Evolutionary conservation across 768 basidiomycete species (phyloP), one percentile per base, ranked within the genome.

Genomic region (Clathrus columnatus): DNA sequence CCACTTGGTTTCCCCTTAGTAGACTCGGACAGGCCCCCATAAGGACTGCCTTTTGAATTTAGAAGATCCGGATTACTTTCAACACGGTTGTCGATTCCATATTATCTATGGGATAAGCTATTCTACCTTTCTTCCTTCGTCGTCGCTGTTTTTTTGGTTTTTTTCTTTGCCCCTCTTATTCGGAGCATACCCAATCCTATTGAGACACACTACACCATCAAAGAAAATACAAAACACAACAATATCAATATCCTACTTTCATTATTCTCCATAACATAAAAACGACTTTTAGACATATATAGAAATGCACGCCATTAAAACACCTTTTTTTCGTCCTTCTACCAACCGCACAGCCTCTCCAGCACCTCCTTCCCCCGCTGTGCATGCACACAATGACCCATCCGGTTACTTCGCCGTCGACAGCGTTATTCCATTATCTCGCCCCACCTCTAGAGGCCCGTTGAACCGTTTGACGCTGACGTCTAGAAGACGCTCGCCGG

Each of bases 11-110:
- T 73, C 69, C 72, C 57, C 57, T 68, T 82, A 62, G 71, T 83
- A 67, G 82, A 82, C 79, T 81, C 80, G 51, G 85, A 90, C 76
- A 74, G 83, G 61, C 87, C 87, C 65, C 87, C 87, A 77, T 90
- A 84, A 80, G 71, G 69, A 70, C 65, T 28, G 32, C 43, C 47
- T 63, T 56, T 53, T 50, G 55, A 58, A 55, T 46, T 59, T 59
- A 56, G 50, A 47, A 58, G 57, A 59, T 59, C 18, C 47, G 28
- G 47, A 24, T 29, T 10, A 26, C 27, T 28, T 50, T 62, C 48
- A 51, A 26, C 21, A 28, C 29, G 30, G 49, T 47, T 21, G 45
- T 29, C 59, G 43, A 30, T 21, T 32, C 45, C 36, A 42, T 55
- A 60, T 48, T 51, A 48, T 51, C 28, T 21, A 44, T 47, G 36